These are phyloP conservation scores for Zalaria sp. DNA, from an alignment of 2,329 filamentous ascomycete genomes.

Conservation along the genomic window DNA sequence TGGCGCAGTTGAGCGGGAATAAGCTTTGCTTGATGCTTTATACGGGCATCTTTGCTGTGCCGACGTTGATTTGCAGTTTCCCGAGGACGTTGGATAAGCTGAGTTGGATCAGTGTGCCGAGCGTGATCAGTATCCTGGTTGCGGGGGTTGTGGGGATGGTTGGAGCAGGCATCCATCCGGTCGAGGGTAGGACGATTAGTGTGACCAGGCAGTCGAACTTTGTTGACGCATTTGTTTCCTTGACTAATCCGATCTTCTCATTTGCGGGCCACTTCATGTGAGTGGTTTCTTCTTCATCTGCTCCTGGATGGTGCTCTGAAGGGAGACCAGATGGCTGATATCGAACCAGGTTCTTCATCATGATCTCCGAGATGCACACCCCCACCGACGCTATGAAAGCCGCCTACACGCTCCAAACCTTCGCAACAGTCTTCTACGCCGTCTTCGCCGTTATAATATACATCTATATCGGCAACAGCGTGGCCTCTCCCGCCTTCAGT, in stretches of 20 bases:
- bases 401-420: constrained; percentile 34
- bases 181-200: constrained; percentile 22
- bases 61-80: constrained; percentile 31
- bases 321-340: background rate
- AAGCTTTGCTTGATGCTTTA: constrained; percentile 37
- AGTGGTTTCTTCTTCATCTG: background rate
- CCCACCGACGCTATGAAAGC: constrained; percentile 39
- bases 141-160: constrained; percentile 38
- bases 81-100: constrained; percentile 37
- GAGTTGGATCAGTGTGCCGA: constrained; percentile 31
- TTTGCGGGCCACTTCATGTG: constrained; percentile 39
- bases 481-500: constrained; percentile 34
- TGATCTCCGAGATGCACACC: constrained; percentile 39
- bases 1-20: constrained; percentile 30
- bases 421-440: constrained; percentile 37
- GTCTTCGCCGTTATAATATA: constrained; percentile 38
- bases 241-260: constrained; percentile 40
- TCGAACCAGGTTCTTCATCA: constrained; percentile 29
- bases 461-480: constrained; percentile 32
- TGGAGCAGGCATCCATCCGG: constrained; percentile 31
- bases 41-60: constrained; percentile 36
- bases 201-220: constrained; percentile 25
- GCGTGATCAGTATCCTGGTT: constrained; percentile 32
- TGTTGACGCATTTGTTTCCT: constrained; percentile 30
- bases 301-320: background rate